Conservation (phyloP, 495 filamentous ascomycete genomes). For the Ascobolus immersus region DNA sequence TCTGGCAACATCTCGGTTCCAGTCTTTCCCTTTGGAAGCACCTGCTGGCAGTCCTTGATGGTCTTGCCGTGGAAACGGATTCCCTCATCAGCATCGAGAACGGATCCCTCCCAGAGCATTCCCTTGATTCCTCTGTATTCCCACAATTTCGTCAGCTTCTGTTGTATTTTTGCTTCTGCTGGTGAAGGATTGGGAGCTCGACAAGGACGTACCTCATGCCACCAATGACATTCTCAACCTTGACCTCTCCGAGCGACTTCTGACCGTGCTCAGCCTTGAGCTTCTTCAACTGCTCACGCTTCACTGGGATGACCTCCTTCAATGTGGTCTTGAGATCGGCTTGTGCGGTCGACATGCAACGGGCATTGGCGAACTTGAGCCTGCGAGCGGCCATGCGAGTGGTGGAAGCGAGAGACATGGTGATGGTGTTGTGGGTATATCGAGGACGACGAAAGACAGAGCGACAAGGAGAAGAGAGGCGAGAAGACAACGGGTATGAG, state of each 20-base stretch:
- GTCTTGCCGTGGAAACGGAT: conserved; percentile 95
- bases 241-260: conserved; percentile 71
- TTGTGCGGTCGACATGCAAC: no score
- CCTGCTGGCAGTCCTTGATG: conserved; percentile 88
- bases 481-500: no score
- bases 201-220: conserved; percentile 55
- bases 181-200: neutral
- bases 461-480: no score
- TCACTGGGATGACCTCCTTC: conserved; percentile 60
- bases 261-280: conserved; percentile 56
- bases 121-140: conserved; percentile 51
- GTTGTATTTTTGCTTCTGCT: neutral
- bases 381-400: no score
- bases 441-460: no score
- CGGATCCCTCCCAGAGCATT: conserved; percentile 97
- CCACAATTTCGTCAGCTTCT: conserved; percentile 5
- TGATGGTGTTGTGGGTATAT: no score
- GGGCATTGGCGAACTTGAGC: no score
- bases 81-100: conserved; percentile 86
- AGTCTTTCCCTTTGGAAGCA: conserved; percentile 73
- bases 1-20: conserved; percentile 99
- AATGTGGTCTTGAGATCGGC: conserved; percentile 70
- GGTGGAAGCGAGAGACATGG: no score
- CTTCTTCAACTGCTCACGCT: conserved; percentile 73
- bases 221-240: conserved; percentile 77